Conservation (phyloP, 495 filamentous ascomycete genomes). For the Podospora fimiseda region DNA sequence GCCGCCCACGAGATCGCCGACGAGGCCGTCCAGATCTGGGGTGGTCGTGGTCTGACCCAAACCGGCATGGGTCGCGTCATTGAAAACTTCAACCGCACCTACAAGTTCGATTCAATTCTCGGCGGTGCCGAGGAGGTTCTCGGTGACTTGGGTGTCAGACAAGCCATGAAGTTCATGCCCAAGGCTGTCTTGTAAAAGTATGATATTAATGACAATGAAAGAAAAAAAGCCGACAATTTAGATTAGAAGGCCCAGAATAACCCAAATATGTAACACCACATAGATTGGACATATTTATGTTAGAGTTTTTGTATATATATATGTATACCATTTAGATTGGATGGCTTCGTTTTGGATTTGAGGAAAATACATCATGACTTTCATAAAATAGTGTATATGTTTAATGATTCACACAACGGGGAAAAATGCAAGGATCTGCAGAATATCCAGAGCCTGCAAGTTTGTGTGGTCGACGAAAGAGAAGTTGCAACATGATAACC, state of each 20-base stretch:
- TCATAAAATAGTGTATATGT: too few species aligned
- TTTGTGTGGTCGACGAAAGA: too few species aligned
- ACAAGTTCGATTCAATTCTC: constrained; percentile 86
- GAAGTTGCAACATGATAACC: too few species aligned
- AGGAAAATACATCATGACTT: too few species aligned
- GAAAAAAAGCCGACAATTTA: not conserved
- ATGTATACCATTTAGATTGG: too few species aligned
- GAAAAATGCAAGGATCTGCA: too few species aligned
- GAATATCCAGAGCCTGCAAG: too few species aligned
- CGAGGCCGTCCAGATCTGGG: constrained; percentile 80
- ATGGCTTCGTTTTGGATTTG: too few species aligned
- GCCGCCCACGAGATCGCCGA: constrained; percentile 77
- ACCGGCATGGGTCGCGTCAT: constrained; percentile 74
- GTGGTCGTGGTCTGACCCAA: constrained; percentile 74
- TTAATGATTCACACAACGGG: too few species aligned
- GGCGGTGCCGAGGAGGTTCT: constrained; percentile 82
- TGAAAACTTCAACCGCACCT: constrained; percentile 75
- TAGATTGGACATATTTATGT: not conserved
- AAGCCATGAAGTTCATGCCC: constrained; percentile 76
- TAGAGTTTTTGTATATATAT: not conserved
- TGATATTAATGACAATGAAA: not conserved
- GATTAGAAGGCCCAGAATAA: not conserved
- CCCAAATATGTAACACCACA: not conserved
- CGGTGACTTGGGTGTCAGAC: constrained; percentile 72
- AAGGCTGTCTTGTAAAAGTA: constrained; percentile 65